Percentiles rank a stretch among this genome's conserved stretches.
These are phyloP conservation scores for Ogataea polymorpha DNA, from an alignment of 805 yeast species.

Conservation along the genomic window DNA sequence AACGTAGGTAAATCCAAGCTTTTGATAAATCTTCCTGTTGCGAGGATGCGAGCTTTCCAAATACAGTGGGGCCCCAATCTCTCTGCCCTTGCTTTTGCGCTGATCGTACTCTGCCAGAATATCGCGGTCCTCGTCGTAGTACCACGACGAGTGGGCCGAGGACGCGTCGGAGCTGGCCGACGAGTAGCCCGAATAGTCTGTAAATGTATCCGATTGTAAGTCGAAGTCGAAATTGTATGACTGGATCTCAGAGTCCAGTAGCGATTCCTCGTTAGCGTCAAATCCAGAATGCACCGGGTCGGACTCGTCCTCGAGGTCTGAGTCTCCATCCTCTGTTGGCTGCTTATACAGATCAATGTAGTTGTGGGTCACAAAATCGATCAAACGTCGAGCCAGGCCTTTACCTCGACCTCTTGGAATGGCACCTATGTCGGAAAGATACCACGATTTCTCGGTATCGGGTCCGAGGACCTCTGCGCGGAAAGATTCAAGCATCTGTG, in stretches of 20 bases:
- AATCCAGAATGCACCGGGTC: constrained; percentile 13
- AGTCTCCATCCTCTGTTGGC: constrained; percentile 13
- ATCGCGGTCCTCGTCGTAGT: constrained; percentile 35
- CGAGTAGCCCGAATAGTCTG: constrained; percentile 35
- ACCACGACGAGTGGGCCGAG: constrained; percentile 35
- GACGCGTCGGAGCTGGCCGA: constrained; percentile 32
- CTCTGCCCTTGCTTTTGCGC: constrained; percentile 27
- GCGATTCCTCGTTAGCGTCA: constrained; percentile 26
- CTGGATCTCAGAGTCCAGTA: constrained; percentile 33
- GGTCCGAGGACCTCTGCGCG: constrained; percentile 43
- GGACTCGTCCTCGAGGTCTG: constrained; percentile 19
- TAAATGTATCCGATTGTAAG: constrained; percentile 32
- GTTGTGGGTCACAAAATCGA: constrained; percentile 48
- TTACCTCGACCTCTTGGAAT: constrained; percentile 57
- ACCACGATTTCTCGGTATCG: constrained; percentile 45
- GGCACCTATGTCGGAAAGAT: constrained; percentile 57
- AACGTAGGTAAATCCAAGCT: constrained; percentile 47
- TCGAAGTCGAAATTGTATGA: constrained; percentile 34
- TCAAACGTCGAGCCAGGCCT: constrained; percentile 51
- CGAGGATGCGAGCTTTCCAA: constrained; percentile 56
- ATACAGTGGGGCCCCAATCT: constrained; percentile 39
- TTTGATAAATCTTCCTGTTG: constrained; percentile 50
- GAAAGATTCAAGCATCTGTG: constrained; percentile 42
- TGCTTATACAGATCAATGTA: constrained; percentile 35
- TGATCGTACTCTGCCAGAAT: constrained; percentile 33